phyloP scores from a whole-genome alignment of 768 basidiomycete species.

The Tricholoma sp. region DNA sequence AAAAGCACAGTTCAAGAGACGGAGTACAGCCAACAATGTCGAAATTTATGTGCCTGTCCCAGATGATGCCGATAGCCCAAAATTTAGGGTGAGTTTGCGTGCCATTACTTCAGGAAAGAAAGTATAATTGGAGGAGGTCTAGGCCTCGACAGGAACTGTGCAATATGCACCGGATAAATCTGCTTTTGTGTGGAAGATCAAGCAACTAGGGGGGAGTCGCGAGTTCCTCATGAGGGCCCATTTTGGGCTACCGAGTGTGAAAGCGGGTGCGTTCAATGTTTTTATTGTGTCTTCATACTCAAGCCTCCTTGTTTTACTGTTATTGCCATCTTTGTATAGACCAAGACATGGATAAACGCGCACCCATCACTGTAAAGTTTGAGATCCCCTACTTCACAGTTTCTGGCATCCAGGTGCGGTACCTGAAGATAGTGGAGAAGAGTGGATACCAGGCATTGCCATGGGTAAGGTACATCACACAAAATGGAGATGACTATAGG shows the following conservation, averaged over 20 bases:
- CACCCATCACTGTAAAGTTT: constrained; percentile 95
- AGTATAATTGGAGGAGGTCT: neutral
- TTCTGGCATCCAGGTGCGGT: constrained; percentile 95
- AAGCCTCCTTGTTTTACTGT: neutral
- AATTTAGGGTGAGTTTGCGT: constrained; percentile 71
- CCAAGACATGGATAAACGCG: constrained; percentile 81
- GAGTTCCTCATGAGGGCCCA: constrained; percentile 99
- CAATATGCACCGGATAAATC: constrained; percentile 98
- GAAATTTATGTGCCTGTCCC: constrained; percentile 99
- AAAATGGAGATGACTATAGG: constrained; percentile 92
- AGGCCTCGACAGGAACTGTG: constrained; percentile 94
- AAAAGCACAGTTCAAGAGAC: constrained; percentile 95
- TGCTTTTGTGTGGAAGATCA: constrained; percentile 99
- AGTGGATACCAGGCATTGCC: constrained; percentile 95
- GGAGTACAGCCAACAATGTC: constrained; percentile 96
- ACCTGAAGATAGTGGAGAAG: constrained; percentile 98
- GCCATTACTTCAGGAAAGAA: neutral
- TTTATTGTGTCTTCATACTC: neutral
- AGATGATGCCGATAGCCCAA: constrained; percentile 96
- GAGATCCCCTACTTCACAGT: constrained; percentile 99
- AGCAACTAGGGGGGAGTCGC: constrained; percentile 90
- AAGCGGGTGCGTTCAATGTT: constrained; percentile 60
- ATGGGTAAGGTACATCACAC: constrained; percentile 93
- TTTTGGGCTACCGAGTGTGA: constrained; percentile 92
- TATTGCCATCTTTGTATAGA: constrained; percentile 26